These are phyloP conservation scores for Thalia dealbata DNA, from an alignment of 176 grass and related monocot species.

Conservation along the genomic window DNA sequence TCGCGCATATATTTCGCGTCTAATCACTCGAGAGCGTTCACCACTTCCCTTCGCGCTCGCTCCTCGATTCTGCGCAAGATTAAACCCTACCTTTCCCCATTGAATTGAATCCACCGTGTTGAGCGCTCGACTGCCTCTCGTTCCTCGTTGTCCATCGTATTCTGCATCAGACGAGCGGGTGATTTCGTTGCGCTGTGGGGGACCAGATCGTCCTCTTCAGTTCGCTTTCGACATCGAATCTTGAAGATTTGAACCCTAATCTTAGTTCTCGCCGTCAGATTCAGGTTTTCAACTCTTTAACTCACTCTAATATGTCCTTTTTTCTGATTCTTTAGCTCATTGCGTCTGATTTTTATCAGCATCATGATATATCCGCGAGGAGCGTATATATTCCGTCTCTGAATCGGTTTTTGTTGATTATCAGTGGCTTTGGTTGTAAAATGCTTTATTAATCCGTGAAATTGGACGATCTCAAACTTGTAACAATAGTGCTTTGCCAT, in stretches of 20 bases:
- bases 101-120: neutral
- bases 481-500: neutral
- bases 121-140: neutral
- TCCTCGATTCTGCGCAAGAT: neutral
- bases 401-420: neutral
- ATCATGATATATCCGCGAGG: neutral
- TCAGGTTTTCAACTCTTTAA: neutral
- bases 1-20: too few relatives aligned
- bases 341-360: neutral
- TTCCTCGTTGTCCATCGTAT: neutral
- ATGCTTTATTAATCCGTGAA: neutral
- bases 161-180: neutral
- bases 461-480: neutral
- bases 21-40: too few relatives aligned
- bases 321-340: neutral
- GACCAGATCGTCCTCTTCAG: neutral
- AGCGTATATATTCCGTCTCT: neutral
- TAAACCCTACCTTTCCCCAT: neutral
- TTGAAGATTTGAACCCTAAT: neutral
- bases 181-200: neutral
- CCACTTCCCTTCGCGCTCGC: neutral
- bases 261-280: neutral
- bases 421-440: neutral
- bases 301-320: neutral
- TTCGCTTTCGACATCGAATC: neutral